Percentiles rank a stretch among this genome's conserved stretches.
Evolutionary conservation across 2,329 filamentous ascomycete species (phyloP).

Genomic region (Sporothrix schenckii): DNA sequence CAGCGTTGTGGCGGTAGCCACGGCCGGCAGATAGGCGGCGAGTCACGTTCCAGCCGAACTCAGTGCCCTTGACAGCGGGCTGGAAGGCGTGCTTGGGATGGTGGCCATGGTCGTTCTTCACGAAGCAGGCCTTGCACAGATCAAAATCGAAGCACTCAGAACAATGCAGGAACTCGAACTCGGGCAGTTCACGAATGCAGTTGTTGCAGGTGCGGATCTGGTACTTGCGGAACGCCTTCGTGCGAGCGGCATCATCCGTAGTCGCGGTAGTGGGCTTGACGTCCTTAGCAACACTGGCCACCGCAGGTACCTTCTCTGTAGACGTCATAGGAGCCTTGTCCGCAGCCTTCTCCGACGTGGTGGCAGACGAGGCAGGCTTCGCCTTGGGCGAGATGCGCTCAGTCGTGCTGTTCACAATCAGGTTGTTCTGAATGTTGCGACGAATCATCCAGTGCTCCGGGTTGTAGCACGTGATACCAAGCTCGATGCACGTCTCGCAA

Average conservation of each 20-base stretch:
- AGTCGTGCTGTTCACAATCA: conserved; percentile 81
- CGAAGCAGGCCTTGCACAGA: conserved; percentile 82
- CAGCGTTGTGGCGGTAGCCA: conserved; percentile 78
- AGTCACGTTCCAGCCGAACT: conserved; percentile 63
- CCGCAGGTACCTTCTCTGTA: background rate
- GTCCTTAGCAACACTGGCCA: background rate
- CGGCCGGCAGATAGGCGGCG: conserved; percentile 77
- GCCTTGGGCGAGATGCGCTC: conserved; percentile 73
- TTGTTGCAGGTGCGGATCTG: conserved; percentile 68
- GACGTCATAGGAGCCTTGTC: conserved; percentile 23
- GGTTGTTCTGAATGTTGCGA: conserved; percentile 76
- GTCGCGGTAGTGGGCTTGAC: background rate
- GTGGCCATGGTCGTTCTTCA: conserved; percentile 78
- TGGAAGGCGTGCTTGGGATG: conserved; percentile 84
- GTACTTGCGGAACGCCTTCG: background rate
- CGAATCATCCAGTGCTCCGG: conserved; percentile 93
- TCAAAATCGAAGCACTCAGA: conserved; percentile 85
- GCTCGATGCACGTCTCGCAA: conserved; percentile 75
- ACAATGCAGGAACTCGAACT: conserved; percentile 84
- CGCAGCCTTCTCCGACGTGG: conserved; percentile 4
- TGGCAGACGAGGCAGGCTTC: conserved; percentile 40
- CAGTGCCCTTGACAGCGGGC: conserved; percentile 65
- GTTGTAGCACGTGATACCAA: conserved; percentile 75
- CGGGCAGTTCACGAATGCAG: conserved; percentile 69
- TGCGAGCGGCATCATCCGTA: background rate